Percentiles rank a stretch among this genome's conserved stretches.
phyloP scores from a whole-genome alignment of 2,329 filamentous ascomycete species.

The Aspergillus caelatus region DNA sequence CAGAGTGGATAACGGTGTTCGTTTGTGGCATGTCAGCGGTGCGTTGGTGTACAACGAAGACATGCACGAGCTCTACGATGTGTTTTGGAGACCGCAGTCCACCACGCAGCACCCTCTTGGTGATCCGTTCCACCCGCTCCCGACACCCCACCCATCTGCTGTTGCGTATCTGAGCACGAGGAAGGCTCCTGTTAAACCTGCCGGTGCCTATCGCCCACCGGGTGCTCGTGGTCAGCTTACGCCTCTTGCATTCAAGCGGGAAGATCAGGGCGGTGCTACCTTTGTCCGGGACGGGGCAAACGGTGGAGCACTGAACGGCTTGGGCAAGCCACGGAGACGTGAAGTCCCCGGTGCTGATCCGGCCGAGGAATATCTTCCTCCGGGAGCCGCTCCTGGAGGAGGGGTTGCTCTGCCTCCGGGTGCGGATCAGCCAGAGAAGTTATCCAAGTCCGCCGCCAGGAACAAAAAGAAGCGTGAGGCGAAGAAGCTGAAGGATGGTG shows the following conservation, averaged over 20 bases:
- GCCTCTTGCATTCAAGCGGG: constrained; percentile 92
- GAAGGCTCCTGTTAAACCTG: constrained; percentile 94
- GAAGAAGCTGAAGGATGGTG: constrained; percentile 87
- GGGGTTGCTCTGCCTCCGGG: constrained; percentile 68
- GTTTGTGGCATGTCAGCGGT: constrained; percentile 90
- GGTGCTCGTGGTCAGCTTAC: constrained; percentile 87
- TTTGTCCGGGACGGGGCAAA: constrained; percentile 78
- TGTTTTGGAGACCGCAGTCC: constrained; percentile 79
- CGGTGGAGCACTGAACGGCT: constrained; percentile 68
- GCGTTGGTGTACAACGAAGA: constrained; percentile 93
- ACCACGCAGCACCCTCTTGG: constrained; percentile 62
- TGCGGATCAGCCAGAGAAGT: constrained; percentile 62
- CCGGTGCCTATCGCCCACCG: constrained; percentile 93
- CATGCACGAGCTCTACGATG: constrained; percentile 91
- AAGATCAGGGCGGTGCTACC: constrained; percentile 92
- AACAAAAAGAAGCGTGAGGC: constrained; percentile 98
- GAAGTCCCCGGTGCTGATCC: constrained; percentile 86
- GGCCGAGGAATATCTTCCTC: constrained; percentile 63
- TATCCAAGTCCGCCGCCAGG: constrained; percentile 82
- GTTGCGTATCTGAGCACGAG: constrained; percentile 78
- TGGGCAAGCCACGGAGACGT: constrained; percentile 72
- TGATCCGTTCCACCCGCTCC: constrained; percentile 74
- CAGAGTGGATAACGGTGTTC: constrained; percentile 93
- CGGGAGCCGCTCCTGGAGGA: constrained; percentile 70
- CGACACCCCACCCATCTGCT: constrained; percentile 80